Conservation (phyloP, 2,329 filamentous ascomycete genomes). For the Diaporthe ampelina region DNA sequence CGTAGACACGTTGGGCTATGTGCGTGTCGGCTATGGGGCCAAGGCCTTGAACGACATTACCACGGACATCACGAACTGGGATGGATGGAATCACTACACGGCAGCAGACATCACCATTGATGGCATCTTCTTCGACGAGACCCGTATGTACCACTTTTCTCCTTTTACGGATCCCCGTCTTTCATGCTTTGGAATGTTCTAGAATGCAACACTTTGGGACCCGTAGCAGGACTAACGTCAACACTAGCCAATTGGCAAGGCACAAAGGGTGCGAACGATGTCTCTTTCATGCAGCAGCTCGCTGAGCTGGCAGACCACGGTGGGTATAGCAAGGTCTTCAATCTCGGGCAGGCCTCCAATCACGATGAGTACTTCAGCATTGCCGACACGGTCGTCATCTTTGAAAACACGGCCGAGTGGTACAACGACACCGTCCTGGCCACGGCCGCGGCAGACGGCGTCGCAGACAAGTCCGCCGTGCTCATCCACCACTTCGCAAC, state of each 20-base stretch:
- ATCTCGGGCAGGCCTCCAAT: slow-evolving; percentile 28
- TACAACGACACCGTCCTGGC: slow-evolving; percentile 9
- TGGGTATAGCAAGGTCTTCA: slow-evolving; percentile 22
- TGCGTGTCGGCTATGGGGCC: slow-evolving; percentile 18
- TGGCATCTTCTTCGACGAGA: slow-evolving; percentile 43
- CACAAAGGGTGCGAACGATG: slow-evolving; percentile 36
- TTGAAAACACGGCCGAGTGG: slow-evolving; percentile 4
- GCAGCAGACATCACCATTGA: slow-evolving; percentile 31
- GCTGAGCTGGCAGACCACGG: neutral
- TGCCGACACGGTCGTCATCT: slow-evolving; percentile 26
- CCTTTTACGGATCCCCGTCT: too few species aligned
- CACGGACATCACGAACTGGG: slow-evolving; percentile 33
- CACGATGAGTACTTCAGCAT: slow-evolving; percentile 34
- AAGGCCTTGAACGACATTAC: neutral
- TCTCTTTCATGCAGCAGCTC: slow-evolving; percentile 27
- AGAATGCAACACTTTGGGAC: too few species aligned
- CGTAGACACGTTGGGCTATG: slow-evolving; percentile 37
- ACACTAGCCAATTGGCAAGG: slow-evolving; percentile 26
- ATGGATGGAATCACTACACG: slow-evolving; percentile 31
- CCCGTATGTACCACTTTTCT: neutral
- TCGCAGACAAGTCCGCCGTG: neutral
- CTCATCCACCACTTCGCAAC: slow-evolving; percentile 22
- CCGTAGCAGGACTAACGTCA: too few species aligned
- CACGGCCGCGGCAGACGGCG: neutral
- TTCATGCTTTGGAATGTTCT: too few species aligned